Conservation (phyloP, 257 asterid genomes). For the Eucommia ulmoides region DNA sequence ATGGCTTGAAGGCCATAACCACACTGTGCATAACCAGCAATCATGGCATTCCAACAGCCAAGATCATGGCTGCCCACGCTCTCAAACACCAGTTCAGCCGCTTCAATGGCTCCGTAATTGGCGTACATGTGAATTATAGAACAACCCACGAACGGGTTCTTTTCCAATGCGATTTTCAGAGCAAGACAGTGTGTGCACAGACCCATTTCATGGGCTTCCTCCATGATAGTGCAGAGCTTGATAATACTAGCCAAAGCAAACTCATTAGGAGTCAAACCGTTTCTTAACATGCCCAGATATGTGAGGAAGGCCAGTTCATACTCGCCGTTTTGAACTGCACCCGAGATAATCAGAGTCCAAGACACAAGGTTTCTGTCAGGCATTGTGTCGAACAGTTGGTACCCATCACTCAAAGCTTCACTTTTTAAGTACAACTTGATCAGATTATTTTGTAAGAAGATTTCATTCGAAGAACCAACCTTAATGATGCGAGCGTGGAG, state of each 20-base stretch:
- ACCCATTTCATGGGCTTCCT: not conserved
- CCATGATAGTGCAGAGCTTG: conserved; percentile 2
- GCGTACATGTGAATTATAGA: conserved; percentile 11
- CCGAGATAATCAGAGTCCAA: conserved; percentile 31
- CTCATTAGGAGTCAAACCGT: conserved; percentile 13
- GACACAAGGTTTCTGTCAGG: conserved; percentile 38
- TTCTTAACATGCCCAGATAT: conserved; percentile 8
- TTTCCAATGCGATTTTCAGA: conserved; percentile 3
- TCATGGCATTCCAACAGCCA: conserved; percentile 17
- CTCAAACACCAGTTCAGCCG: conserved; percentile 4
- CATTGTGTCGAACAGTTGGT: conserved; percentile 45
- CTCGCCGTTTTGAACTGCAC: conserved; percentile 10
- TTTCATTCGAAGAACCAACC: conserved; percentile 33
- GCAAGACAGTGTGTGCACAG: conserved; percentile 8
- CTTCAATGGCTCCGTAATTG: conserved; percentile 2
- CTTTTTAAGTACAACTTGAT: conserved; percentile 43
- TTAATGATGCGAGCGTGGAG: conserved; percentile 9
- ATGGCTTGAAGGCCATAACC: conserved; percentile 8
- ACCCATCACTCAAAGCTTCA: conserved; percentile 33
- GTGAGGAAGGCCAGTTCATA: conserved; percentile 2
- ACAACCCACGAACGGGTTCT: conserved; percentile 11
- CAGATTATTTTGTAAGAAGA: conserved; percentile 41
- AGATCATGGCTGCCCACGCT: conserved; percentile 2
- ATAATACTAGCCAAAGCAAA: conserved; percentile 13
- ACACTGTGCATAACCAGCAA: conserved; percentile 8